Conservation (phyloP, 2,329 filamentous ascomycete species). For the Periconia sp. region DNA sequence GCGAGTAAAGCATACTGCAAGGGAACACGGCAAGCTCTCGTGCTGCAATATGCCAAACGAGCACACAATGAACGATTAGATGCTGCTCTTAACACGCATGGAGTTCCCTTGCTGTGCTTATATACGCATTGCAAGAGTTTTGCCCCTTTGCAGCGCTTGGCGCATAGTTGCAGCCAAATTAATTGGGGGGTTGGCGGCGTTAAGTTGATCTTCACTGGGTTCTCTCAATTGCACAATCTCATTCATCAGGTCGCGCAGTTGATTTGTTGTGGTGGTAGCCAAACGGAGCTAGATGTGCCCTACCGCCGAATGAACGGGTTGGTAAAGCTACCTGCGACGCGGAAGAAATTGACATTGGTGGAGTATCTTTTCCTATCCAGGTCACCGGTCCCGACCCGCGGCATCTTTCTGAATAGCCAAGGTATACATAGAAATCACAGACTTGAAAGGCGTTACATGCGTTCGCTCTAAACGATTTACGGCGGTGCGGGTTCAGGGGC, state of each 20-base stretch:
- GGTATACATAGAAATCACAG: not conserved
- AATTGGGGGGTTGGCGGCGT: not conserved
- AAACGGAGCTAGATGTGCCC: not conserved
- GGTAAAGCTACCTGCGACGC: not conserved
- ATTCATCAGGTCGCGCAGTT: not conserved
- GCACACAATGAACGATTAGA: not conserved
- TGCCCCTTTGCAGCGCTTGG: not conserved
- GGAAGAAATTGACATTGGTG: conserved; percentile 1
- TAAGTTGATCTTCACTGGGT: not conserved
- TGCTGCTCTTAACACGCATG: not conserved
- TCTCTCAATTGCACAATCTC: not conserved
- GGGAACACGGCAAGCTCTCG: not conserved
- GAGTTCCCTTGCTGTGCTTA: not conserved
- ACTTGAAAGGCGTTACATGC: too few relatives aligned
- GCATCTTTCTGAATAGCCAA: not conserved
- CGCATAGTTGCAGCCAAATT: not conserved
- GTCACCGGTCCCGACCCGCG: not conserved
- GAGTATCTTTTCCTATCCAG: not conserved
- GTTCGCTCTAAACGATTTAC: too few relatives aligned
- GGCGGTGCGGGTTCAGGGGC: too few relatives aligned
- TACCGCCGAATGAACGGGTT: not conserved
- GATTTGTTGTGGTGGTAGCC: not conserved
- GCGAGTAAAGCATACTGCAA: not conserved
- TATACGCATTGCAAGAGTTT: not conserved
- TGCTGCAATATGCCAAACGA: not conserved